A percentile compares a stretch with the other conserved stretches of the same genome.
These are phyloP conservation scores for Penicillium bialowiezense DNA, from an alignment of 495 filamentous ascomycete genomes.

Conservation along the genomic window DNA sequence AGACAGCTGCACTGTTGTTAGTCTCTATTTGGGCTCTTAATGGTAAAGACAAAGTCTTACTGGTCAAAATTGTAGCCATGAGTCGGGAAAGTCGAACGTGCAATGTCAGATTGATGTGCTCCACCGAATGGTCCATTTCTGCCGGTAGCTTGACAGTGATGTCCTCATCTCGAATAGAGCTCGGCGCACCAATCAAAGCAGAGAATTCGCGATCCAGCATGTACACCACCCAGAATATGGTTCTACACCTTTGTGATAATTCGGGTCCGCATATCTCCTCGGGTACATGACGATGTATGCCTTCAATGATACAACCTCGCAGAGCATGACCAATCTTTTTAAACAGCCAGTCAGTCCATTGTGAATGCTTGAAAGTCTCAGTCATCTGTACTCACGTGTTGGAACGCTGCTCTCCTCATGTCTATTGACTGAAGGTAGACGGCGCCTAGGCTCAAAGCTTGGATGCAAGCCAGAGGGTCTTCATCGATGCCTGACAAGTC, in stretches of 20 bases:
- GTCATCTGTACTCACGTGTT: slow-evolving; percentile 21
- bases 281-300: slow-evolving; percentile 35
- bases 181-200: slow-evolving; percentile 35
- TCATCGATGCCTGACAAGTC: slow-evolving; percentile 33
- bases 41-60: slow-evolving; percentile 5
- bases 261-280: slow-evolving; percentile 21
- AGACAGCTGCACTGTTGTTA: slow-evolving; percentile 20
- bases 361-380: too few relatives aligned
- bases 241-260: slow-evolving; percentile 28
- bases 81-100: slow-evolving; percentile 29
- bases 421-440: slow-evolving; percentile 39
- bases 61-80: slow-evolving; percentile 28
- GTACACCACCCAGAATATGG: slow-evolving; percentile 40
- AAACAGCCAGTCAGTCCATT: background rate
- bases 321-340: slow-evolving; percentile 34
- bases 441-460: slow-evolving; percentile 32
- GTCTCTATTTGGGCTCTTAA: background rate
- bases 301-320: slow-evolving; percentile 34
- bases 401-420: slow-evolving; percentile 35
- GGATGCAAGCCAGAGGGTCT: slow-evolving; percentile 32
- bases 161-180: slow-evolving; percentile 36
- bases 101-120: slow-evolving; percentile 27
- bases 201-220: slow-evolving; percentile 38
- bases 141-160: slow-evolving; percentile 34
- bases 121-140: slow-evolving; percentile 22